Evolutionary conservation across 164 flowering plant species (phyloP).

Genomic region (Umbilicus rupestris): DNA sequence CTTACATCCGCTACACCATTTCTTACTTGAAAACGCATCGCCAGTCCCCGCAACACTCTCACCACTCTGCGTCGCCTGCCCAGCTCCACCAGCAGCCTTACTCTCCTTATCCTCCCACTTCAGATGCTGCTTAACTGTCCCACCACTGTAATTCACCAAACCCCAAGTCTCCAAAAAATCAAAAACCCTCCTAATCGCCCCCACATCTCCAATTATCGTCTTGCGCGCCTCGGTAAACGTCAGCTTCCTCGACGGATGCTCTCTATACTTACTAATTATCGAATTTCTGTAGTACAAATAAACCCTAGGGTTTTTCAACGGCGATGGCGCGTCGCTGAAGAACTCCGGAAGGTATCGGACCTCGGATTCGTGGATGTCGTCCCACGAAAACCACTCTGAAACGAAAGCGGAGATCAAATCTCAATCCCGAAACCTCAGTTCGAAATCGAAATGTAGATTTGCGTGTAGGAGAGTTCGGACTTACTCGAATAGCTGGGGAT

Average conservation of each 20-base stretch:
- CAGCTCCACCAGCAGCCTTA: conserved; percentile 19
- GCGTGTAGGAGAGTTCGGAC: background rate
- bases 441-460: background rate
- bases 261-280: conserved; percentile 45
- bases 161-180: conserved; percentile 93
- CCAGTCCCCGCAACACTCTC: conserved; percentile 17
- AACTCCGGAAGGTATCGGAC: conserved; percentile 68
- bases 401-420: background rate
- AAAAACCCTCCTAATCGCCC: conserved; percentile 79
- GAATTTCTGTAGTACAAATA: conserved; percentile 68
- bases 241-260: conserved; percentile 47
- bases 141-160: conserved; percentile 56
- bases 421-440: no score
- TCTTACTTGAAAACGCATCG: conserved; percentile 19
- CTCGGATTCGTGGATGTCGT: conserved; percentile 61
- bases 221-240: conserved; percentile 71
- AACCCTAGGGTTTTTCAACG: conserved; percentile 54
- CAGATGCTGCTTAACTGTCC: conserved; percentile 23
- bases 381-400: conserved; percentile 78
- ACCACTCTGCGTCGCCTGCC: conserved; percentile 10
- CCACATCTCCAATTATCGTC: conserved; percentile 76
- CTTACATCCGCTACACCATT: conserved; percentile 68
- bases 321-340: conserved; percentile 46
- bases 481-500: conserved; percentile 61
- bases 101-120: conserved; percentile 64